Conservation (phyloP, 371 early-diverging fungal species). For the Rhizomucor miehei region DNA sequence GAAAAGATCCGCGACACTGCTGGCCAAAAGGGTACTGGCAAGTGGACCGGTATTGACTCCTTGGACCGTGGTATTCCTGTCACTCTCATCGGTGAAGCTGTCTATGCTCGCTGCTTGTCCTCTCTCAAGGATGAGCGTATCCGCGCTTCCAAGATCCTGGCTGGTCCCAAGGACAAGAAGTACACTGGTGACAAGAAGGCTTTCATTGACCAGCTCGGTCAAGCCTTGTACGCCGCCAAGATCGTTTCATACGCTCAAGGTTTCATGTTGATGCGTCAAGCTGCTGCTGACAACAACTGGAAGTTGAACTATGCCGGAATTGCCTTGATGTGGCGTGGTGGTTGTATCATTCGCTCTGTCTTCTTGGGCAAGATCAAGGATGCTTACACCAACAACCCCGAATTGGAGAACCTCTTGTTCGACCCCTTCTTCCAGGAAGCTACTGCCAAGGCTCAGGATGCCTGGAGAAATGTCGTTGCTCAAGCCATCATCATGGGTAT, state of each 20-base stretch:
- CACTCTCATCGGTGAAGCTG: constrained; percentile 97
- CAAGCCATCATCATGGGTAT: constrained; percentile 84
- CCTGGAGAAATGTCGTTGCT: constrained; percentile 90
- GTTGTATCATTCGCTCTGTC: constrained; percentile 97
- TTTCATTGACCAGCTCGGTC: constrained; percentile 85
- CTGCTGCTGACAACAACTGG: constrained; percentile 92
- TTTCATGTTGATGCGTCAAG: constrained; percentile 97
- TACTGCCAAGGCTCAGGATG: constrained; percentile 76
- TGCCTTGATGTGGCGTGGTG: constrained; percentile 99
- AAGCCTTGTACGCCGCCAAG: constrained; percentile 96
- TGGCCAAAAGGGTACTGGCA: constrained; percentile 99
- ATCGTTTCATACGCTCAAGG: constrained; percentile 99
- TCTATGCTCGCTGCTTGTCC: constrained; percentile 96
- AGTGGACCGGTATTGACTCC: constrained; percentile 96
- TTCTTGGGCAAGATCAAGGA: constrained; percentile 96
- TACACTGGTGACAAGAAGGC: constrained; percentile 83
- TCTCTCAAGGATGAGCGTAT: constrained; percentile 93
- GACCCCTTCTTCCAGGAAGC: constrained; percentile 95
- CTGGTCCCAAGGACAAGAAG: constrained; percentile 63
- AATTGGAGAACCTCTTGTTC: constrained; percentile 85
- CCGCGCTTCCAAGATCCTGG: constrained; percentile 82
- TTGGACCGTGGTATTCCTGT: constrained; percentile 94
- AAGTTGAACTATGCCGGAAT: constrained; percentile 94
- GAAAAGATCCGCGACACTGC: constrained; percentile 97
- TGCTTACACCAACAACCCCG: constrained; percentile 86